Evolutionary conservation across 257 asterid species (phyloP).

Genomic region (Solanum etuberosum): DNA sequence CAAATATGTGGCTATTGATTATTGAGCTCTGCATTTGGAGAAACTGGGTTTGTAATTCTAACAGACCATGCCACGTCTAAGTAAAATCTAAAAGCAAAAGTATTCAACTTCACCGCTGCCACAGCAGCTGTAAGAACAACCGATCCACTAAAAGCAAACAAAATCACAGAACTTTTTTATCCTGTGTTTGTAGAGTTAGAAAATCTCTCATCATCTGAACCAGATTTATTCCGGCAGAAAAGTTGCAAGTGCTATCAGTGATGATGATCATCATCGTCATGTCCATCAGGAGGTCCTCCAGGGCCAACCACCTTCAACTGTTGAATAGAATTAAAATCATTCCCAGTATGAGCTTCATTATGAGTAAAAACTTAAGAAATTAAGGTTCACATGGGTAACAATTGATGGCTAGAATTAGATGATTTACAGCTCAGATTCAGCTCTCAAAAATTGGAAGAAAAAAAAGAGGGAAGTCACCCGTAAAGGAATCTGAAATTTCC

Average conservation of each 20-base stretch:
- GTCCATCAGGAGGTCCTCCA: constrained; percentile 81
- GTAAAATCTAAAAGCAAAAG: not conserved
- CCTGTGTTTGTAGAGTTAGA: constrained; percentile 36
- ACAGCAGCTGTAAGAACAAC: constrained; percentile 27
- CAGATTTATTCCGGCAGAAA: constrained; percentile 38
- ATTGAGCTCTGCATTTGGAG: constrained; percentile 1
- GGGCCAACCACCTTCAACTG: constrained; percentile 86
- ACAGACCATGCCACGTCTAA: constrained; percentile 10
- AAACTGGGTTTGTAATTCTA: constrained; percentile 16
- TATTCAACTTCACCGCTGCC: constrained; percentile 17
- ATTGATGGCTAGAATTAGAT: not conserved
- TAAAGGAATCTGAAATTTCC: not conserved
- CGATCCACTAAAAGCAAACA: constrained; percentile 18
- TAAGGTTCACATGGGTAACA: not conserved
- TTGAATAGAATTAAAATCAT: constrained; percentile 4
- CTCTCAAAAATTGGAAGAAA: not conserved
- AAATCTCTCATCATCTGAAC: constrained; percentile 27
- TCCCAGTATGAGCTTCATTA: not conserved
- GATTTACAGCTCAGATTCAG: not conserved
- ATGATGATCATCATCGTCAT: constrained; percentile 42
- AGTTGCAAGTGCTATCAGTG: constrained; percentile 30
- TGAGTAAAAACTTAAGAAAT: not conserved
- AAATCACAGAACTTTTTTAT: constrained; percentile 25
- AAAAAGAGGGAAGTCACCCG: not conserved
- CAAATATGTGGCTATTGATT: not conserved